A percentile compares a stretch with the other conserved stretches of the same genome.
Conservation (phyloP, 192 early-diverging fungal species). For the Rhizoclosmatium globosum region DNA sequence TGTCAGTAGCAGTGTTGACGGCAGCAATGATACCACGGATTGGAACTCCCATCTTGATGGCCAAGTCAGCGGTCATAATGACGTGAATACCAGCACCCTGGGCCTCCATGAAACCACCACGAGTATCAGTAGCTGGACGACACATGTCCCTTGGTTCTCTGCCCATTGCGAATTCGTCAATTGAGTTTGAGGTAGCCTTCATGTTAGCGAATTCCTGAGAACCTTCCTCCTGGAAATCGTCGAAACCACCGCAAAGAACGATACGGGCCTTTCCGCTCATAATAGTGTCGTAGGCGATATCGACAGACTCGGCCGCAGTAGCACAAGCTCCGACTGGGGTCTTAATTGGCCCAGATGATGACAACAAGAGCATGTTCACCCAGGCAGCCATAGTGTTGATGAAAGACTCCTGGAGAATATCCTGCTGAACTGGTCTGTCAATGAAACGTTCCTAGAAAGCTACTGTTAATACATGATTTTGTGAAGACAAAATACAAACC, state of each 20-base stretch:
- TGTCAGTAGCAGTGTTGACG: conserved; percentile 91
- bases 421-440: conserved; percentile 87
- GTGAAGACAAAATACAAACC: conserved; percentile 24
- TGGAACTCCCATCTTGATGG: conserved; percentile 91
- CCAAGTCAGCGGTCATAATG: conserved; percentile 87
- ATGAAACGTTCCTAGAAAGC: conserved; percentile 67
- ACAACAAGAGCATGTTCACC: conserved; percentile 96
- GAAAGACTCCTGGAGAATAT: conserved; percentile 95
- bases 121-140: conserved; percentile 88
- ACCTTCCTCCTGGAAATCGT: conserved; percentile 93
- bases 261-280: conserved; percentile 90
- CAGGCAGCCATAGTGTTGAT: conserved; percentile 96
- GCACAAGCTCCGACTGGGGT: conserved; percentile 94
- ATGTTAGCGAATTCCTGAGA: conserved; percentile 96
- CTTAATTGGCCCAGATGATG: conserved; percentile 93
- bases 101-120: conserved; percentile 92
- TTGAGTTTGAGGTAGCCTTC: conserved; percentile 89
- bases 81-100: conserved; percentile 90
- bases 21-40: conserved; percentile 91
- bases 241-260: conserved; percentile 91
- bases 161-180: conserved; percentile 86
- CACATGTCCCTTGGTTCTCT: conserved; percentile 88
- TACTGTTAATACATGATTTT: background rate
- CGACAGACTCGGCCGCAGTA: conserved; percentile 89
- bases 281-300: conserved; percentile 91